Conservation (phyloP, 495 filamentous ascomycete species). For the Annulohypoxylon nitens region DNA sequence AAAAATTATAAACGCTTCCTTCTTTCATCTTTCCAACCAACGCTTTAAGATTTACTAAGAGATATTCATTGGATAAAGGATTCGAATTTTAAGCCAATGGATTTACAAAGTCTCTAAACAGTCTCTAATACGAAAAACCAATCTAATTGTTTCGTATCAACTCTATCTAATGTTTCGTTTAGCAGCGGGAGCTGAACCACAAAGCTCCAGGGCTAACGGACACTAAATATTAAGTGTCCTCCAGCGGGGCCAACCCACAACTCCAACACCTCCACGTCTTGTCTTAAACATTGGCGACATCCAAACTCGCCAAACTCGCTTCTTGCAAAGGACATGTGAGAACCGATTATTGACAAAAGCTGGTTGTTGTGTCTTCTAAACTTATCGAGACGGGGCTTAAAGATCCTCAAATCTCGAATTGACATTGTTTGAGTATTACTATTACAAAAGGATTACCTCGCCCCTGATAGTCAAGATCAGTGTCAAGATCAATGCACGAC, state of each 20-base stretch:
- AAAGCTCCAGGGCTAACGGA: slow-evolving; percentile 13
- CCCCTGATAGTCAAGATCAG: slow-evolving; percentile 2
- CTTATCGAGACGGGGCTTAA: background rate
- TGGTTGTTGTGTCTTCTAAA: background rate
- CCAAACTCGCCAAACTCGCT: background rate
- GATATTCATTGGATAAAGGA: background rate
- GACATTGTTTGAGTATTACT: background rate
- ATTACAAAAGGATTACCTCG: background rate
- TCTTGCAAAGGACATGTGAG: slow-evolving; percentile 1
- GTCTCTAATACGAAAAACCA: slow-evolving; percentile 2
- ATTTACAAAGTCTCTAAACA: slow-evolving; percentile 9
- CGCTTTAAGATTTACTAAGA: background rate
- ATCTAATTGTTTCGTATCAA: background rate
- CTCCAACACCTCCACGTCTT: slow-evolving; percentile 8
- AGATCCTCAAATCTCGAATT: background rate
- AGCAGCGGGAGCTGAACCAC: slow-evolving; percentile 1
- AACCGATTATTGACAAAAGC: background rate
- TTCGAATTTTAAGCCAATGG: slow-evolving; percentile 1
- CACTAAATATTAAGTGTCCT: slow-evolving; percentile 10
- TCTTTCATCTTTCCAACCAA: slow-evolving; percentile 13
- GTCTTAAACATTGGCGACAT: slow-evolving; percentile 19
- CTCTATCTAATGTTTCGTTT: background rate
- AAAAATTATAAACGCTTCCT: background rate
- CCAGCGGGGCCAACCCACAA: slow-evolving; percentile 23
- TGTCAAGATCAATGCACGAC: background rate